A percentile compares a stretch with the other conserved stretches of the same genome.
Evolutionary conservation across 2,329 filamentous ascomycete species (phyloP).

Genomic region (Alternaria atra): DNA sequence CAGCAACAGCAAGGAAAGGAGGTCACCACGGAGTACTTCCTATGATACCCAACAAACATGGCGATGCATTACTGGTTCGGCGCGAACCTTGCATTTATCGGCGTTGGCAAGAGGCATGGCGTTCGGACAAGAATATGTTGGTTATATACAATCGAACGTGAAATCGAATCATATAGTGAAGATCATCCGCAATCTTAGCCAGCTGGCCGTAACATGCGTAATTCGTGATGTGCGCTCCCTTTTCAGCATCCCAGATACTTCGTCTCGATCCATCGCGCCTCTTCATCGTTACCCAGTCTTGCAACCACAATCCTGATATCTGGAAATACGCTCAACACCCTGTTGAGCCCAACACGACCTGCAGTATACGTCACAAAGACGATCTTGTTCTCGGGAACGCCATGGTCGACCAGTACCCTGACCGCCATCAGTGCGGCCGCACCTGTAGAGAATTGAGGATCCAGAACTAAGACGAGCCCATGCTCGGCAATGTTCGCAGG

Average conservation of each 20-base stretch:
- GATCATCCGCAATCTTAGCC: slow-evolving; percentile 1
- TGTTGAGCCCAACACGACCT: slow-evolving; percentile 81
- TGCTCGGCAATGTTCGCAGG: slow-evolving; percentile 75
- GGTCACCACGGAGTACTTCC: slow-evolving; percentile 73
- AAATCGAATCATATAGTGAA: slow-evolving; percentile 7
- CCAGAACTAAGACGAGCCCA: slow-evolving; percentile 83
- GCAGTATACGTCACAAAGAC: slow-evolving; percentile 94
- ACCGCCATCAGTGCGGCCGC: slow-evolving; percentile 91
- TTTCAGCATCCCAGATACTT: slow-evolving; percentile 87
- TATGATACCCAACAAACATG: slow-evolving; percentile 58
- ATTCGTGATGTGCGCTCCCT: not conserved
- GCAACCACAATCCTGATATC: slow-evolving; percentile 87
- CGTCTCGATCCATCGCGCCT: slow-evolving; percentile 89
- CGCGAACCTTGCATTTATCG: slow-evolving; percentile 20
- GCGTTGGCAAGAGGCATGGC: slow-evolving; percentile 22
- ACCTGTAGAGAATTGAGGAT: slow-evolving; percentile 94
- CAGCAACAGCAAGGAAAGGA: slow-evolving; percentile 79
- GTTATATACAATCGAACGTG: slow-evolving; percentile 17
- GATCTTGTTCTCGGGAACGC: slow-evolving; percentile 82
- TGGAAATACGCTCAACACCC: slow-evolving; percentile 88
- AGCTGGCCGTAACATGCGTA: not conserved
- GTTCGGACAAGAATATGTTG: slow-evolving; percentile 14
- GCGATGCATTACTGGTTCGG: slow-evolving; percentile 18
- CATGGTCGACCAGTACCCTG: slow-evolving; percentile 93
- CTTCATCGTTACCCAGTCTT: slow-evolving; percentile 79